Evolutionary conservation across 495 filamentous ascomycete species (phyloP).

Genomic region (Penicillium soppii): DNA sequence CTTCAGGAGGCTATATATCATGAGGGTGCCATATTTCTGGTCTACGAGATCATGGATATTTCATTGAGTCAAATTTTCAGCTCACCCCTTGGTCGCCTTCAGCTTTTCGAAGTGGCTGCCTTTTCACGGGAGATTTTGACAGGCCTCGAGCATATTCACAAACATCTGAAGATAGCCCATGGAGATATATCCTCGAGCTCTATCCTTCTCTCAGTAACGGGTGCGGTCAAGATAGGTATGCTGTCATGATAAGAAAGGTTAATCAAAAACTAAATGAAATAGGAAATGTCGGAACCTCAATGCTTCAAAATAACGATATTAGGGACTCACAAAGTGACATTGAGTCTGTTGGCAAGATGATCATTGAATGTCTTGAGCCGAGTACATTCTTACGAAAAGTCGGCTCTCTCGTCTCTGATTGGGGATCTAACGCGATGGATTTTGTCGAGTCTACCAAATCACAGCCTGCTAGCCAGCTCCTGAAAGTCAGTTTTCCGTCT

Average conservation of each 20-base stretch:
- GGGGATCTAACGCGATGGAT: constrained; percentile 1
- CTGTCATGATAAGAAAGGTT: not conserved
- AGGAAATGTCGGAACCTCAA: constrained; percentile 9
- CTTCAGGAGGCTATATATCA: constrained; percentile 10
- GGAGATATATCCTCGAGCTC: constrained; percentile 3
- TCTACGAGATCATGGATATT: constrained; percentile 18
- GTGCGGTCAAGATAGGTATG: constrained; percentile 12
- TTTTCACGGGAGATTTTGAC: constrained; percentile 10
- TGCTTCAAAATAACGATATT: constrained; percentile 1
- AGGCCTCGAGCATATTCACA: constrained; percentile 7
- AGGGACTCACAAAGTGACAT: not conserved
- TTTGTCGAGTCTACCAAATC: constrained; percentile 8
- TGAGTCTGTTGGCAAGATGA: constrained; percentile 3
- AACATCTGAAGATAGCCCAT: constrained; percentile 2
- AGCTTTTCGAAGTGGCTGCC: constrained; percentile 12
- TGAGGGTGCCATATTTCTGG: constrained; percentile 3
- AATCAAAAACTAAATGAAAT: not conserved
- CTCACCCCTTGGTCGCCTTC: constrained; percentile 11
- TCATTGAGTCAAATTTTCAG: constrained; percentile 9
- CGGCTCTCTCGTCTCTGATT: not conserved
- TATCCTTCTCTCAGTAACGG: constrained; percentile 7
- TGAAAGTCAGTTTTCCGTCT: constrained; percentile 2
- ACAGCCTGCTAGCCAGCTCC: not conserved
- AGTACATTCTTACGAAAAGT: constrained; percentile 4
- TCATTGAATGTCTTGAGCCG: constrained; percentile 10